phyloP scores from a whole-genome alignment of 768 basidiomycete genomes.

The Phanerochaete carnosa region DNA sequence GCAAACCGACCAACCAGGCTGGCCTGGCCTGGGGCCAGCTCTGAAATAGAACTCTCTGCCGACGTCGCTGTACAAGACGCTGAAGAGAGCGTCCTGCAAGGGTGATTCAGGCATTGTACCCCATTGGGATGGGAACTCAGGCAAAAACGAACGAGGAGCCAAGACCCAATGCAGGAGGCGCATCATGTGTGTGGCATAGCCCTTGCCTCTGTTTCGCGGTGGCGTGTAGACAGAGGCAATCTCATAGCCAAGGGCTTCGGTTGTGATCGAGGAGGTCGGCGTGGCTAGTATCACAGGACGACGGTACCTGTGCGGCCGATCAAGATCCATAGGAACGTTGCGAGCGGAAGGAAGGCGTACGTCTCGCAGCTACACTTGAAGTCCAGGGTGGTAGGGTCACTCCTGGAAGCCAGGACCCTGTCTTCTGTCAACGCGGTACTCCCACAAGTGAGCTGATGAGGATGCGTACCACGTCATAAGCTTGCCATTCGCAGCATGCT shows the following conservation, averaged over 20 bases:
- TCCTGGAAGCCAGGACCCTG: conserved; percentile 58
- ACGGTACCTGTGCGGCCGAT: conserved; percentile 27
- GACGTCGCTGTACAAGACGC: conserved; percentile 52
- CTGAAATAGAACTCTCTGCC: conserved; percentile 42
- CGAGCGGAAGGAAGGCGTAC: conserved; percentile 33
- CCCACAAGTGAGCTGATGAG: not conserved
- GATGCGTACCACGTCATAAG: conserved; percentile 46
- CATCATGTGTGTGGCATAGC: conserved; percentile 66
- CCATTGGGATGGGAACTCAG: conserved; percentile 36
- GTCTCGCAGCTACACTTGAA: conserved; percentile 63
- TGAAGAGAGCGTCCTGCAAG: conserved; percentile 38
- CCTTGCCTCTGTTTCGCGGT: conserved; percentile 42
- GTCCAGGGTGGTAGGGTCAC: conserved; percentile 45
- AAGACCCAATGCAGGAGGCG: conserved; percentile 56
- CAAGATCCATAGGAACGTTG: not conserved
- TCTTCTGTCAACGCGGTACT: not conserved
- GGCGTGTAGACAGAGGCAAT: conserved; percentile 60
- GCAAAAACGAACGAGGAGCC: conserved; percentile 29
- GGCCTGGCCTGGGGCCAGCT: conserved; percentile 29
- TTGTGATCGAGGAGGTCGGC: conserved; percentile 5
- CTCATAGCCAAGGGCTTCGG: conserved; percentile 42
- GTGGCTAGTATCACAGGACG: conserved; percentile 29
- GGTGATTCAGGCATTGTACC: conserved; percentile 40
- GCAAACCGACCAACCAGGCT: conserved; percentile 42
- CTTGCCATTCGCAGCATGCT: conserved; percentile 43